Percentiles rank a stretch among this genome's conserved stretches.
Conservation (phyloP, 2,329 filamentous ascomycete genomes). For the Ceratocystis cacaofunesta region DNA sequence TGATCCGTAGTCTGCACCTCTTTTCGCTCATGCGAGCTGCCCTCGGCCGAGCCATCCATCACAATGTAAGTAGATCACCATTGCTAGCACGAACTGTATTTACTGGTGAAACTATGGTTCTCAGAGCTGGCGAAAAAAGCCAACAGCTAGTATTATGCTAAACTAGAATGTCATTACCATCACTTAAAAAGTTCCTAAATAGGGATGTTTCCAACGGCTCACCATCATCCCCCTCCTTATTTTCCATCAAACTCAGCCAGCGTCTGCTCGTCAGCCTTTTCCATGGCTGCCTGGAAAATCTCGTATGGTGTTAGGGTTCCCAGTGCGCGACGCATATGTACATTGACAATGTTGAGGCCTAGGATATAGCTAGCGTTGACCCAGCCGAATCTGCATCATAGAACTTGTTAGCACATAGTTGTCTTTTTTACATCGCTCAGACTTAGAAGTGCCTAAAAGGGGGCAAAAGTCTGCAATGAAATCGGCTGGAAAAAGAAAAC, state of each 20-base stretch:
- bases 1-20: too few relatives aligned
- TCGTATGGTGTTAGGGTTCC: conserved; percentile 80
- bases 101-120: not conserved
- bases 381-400: conserved; percentile 68
- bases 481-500: conserved; percentile 25
- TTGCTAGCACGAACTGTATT: not conserved
- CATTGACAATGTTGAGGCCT: conserved; percentile 73
- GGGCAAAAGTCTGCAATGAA: not conserved
- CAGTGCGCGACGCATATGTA: conserved; percentile 76
- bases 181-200: too few relatives aligned
- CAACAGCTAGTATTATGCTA: too few relatives aligned
- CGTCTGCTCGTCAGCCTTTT: conserved; percentile 38
- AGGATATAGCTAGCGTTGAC: conserved; percentile 97
- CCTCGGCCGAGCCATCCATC: not conserved
- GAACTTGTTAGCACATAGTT: conserved; percentile 21
- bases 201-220: not conserved
- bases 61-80: not conserved
- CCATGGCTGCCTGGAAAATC: conserved; percentile 57
- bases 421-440: not conserved
- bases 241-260: conserved; percentile 29
- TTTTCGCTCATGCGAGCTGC: not conserved
- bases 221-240: not conserved
- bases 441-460: not conserved
- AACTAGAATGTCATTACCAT: too few relatives aligned
- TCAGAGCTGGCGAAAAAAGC: too few relatives aligned